Base-by-base conservation (phyloP, 2,329 filamentous ascomycete genomes). In the Fusarium graminum region DNA sequence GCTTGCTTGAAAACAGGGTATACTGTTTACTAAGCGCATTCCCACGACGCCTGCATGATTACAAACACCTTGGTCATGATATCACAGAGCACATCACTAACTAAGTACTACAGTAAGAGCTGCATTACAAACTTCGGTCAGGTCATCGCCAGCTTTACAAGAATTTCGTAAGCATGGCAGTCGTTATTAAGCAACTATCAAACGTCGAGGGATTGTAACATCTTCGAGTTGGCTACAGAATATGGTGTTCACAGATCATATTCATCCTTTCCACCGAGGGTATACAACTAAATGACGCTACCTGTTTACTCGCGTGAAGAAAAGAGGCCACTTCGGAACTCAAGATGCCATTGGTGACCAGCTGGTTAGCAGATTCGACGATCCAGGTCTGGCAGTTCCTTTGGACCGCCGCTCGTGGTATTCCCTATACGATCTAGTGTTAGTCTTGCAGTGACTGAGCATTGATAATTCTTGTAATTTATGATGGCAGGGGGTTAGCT, bases 311-410 rank as follows among this genome's bases (percentile, higher is more conserved):
- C 6, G 32, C 14, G 5, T 34, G 32, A n/a, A 34, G 32, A 34
- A 16, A 34, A 4, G 32, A 7, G 32, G 13, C 32, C 13, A 34
- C 14, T 8, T n/a, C 25, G 4, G n/a, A 16, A 6, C 17, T 6
- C 2, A 63, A 5, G 2, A 63, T 49, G 0, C 45, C 28, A 36
- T 63, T 46, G 2, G 9, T 0, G 0, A 49, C 52, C 6, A 58
- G 16, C 14, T 52, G 52, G 13, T 63, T 29, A 0, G 46, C 60
- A 0, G 60, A 58, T 6, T 63, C 52, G 0, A 63, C 28, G 3
- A 63, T 52, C 60, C 60, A 63, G 14, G 60, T 63, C 28, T 63
- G 60, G 1, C 59, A 63, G 3, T 63, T 57, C 4, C 46, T 28
- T 13, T 63, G 60, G 5, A 29, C 9, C 0, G 52, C 32, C 12